Evolutionary conservation across 2,329 filamentous ascomycete species (phyloP).

Genomic region (Dothidotthia symphoricarpi): DNA sequence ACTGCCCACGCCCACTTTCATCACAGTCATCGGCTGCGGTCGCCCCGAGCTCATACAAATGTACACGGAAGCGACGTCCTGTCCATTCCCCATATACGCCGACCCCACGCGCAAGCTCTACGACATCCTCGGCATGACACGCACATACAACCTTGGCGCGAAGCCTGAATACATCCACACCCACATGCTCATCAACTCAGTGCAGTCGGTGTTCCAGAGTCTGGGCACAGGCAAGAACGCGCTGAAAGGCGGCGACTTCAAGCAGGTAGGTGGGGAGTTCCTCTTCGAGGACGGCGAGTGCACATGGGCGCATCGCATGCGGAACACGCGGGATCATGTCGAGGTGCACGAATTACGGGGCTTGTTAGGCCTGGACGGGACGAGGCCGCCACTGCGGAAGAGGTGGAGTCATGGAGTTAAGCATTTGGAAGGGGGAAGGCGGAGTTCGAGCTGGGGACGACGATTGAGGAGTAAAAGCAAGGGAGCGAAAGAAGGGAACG

Average conservation of each 20-base stretch:
- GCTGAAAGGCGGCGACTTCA: constrained; percentile 63
- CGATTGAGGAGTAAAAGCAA: constrained; percentile 27
- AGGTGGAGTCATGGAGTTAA: constrained; percentile 38
- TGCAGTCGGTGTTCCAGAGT: constrained; percentile 59
- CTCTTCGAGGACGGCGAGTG: constrained; percentile 70
- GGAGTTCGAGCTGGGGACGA: constrained; percentile 33
- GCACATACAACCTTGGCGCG: constrained; percentile 60
- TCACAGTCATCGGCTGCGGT: constrained; percentile 72
- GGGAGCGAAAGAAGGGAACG: constrained; percentile 17
- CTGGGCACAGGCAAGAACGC: constrained; percentile 60
- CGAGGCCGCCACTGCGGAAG: constrained; percentile 30
- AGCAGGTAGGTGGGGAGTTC: constrained; percentile 75
- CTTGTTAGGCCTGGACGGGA: constrained; percentile 53
- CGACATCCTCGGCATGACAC: constrained; percentile 65
- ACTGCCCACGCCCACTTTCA: constrained; percentile 58
- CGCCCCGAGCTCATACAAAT: constrained; percentile 64
- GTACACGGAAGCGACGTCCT: constrained; percentile 63
- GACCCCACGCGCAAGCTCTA: constrained; percentile 69
- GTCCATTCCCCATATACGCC: constrained; percentile 73
- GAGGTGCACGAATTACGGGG: constrained; percentile 67
- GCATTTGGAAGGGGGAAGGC: constrained; percentile 17
- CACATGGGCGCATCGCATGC: constrained; percentile 81
- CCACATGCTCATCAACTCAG: constrained; percentile 46
- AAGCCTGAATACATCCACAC: constrained; percentile 65
- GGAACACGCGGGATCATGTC: constrained; percentile 72